phyloP scores from a whole-genome alignment of 208 protist species.

The Trypanosoma rangeli region DNA sequence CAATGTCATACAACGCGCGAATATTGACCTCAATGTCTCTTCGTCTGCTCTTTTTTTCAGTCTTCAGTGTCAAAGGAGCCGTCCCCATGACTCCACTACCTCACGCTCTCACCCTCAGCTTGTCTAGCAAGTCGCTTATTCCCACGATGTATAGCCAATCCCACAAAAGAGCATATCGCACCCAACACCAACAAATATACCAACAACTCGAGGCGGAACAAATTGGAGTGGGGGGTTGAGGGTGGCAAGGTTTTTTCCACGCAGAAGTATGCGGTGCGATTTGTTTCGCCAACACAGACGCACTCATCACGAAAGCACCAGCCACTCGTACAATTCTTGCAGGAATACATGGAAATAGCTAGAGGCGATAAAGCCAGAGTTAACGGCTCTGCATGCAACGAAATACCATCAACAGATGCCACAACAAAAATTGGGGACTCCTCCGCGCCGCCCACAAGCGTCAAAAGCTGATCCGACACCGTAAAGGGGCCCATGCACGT shows the following conservation, averaged over 20 bases:
- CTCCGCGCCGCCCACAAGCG: constrained; percentile 3
- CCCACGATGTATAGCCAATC: constrained; percentile 1
- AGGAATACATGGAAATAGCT: constrained; percentile 44
- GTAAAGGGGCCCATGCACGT: constrained; percentile 10
- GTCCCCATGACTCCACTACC: not conserved
- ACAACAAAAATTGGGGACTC: constrained; percentile 29
- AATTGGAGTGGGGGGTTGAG: not conserved
- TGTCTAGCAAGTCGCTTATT: not conserved
- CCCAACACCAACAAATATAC: not conserved
- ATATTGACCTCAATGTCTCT: constrained; percentile 11
- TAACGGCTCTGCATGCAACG: constrained; percentile 30
- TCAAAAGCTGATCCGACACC: constrained; percentile 6
- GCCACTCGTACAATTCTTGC: constrained; percentile 43
- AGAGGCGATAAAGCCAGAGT: constrained; percentile 60
- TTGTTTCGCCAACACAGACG: constrained; percentile 25
- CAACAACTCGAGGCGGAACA: not conserved
- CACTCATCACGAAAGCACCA: constrained; percentile 33
- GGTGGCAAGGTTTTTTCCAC: not conserved
- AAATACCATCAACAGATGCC: constrained; percentile 37
- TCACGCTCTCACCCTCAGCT: not conserved
- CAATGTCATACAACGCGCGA: too few relatives aligned
- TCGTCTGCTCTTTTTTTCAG: constrained; percentile 11
- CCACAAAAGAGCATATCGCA: not conserved
- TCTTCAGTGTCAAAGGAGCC: not conserved
- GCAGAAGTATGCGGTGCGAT: constrained; percentile 37